Conservation (phyloP, 1,284 basidiomycete genomes). For the Pterula multifida region DNA sequence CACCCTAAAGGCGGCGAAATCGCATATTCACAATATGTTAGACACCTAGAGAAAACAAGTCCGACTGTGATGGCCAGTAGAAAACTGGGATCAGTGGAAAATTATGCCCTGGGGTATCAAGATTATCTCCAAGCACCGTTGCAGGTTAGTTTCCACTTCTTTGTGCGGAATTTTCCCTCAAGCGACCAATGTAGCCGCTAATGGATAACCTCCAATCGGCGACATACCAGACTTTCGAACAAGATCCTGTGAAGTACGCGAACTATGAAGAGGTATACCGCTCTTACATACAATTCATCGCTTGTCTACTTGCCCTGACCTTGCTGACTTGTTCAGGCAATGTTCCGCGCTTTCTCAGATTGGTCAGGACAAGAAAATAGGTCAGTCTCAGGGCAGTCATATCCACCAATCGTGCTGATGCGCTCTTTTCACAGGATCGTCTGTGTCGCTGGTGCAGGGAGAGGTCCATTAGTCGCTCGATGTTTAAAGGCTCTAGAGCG, state of each 20-base stretch:
- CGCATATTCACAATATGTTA: slow-evolving; percentile 87
- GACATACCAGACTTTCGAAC: slow-evolving; percentile 96
- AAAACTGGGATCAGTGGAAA: slow-evolving; percentile 65
- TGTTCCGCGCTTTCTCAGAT: slow-evolving; percentile 73
- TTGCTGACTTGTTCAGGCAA: slow-evolving; percentile 38
- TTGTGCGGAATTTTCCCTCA: slow-evolving; percentile 5
- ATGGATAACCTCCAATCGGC: slow-evolving; percentile 94
- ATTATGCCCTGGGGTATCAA: slow-evolving; percentile 87
- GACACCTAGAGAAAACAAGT: slow-evolving; percentile 72
- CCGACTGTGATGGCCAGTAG: slow-evolving; percentile 44
- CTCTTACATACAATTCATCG: slow-evolving; percentile 7
- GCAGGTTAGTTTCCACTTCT: slow-evolving; percentile 38
- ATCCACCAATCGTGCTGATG: slow-evolving; percentile 10
- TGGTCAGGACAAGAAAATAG: slow-evolving; percentile 44
- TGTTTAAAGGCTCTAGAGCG: slow-evolving; percentile 72
- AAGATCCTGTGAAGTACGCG: slow-evolving; percentile 93
- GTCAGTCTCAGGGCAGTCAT: slow-evolving; percentile 27
- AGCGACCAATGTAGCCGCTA: slow-evolving; percentile 50
- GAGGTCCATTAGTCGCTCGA: slow-evolving; percentile 88
- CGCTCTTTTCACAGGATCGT: slow-evolving; percentile 33
- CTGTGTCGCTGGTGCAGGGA: slow-evolving; percentile 89
- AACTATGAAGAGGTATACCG: slow-evolving; percentile 86
- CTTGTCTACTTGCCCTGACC: slow-evolving; percentile 10
- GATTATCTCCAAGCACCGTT: slow-evolving; percentile 94
- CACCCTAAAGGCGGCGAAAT: slow-evolving; percentile 75